A percentile compares a stretch with the other conserved stretches of the same genome.
These are phyloP conservation scores for Aspergillus quadricinctus DNA, from an alignment of 2,329 filamentous ascomycete genomes.

Conservation along the genomic window DNA sequence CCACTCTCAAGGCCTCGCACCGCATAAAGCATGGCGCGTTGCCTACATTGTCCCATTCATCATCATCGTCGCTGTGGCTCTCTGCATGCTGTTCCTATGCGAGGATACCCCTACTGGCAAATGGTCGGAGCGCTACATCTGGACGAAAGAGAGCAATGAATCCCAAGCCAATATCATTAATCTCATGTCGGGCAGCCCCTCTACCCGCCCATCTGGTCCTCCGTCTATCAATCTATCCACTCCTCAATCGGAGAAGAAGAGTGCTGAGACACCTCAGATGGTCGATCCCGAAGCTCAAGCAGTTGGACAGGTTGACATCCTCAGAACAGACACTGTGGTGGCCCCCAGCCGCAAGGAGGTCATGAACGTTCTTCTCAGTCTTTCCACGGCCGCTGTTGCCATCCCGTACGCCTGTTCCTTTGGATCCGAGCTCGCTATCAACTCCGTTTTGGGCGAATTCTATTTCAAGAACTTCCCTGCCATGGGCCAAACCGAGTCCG, in stretches of 20 bases:
- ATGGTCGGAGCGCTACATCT: conserved; percentile 68
- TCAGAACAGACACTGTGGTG: conserved; percentile 56
- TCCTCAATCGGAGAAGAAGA: conserved; percentile 32
- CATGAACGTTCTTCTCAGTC: conserved; percentile 59
- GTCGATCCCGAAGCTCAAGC: conserved; percentile 40
- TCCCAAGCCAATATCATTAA: conserved; percentile 28
- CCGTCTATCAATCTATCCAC: conserved; percentile 20
- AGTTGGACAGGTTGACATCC: conserved; percentile 46
- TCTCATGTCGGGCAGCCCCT: conserved; percentile 19
- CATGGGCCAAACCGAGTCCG: conserved; percentile 52
- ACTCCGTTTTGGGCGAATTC: conserved; percentile 57
- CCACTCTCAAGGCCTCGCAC: conserved; percentile 52
- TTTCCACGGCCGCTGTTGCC: conserved; percentile 50
- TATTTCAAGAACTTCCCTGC: conserved; percentile 53
- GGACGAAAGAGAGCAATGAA: conserved; percentile 43
- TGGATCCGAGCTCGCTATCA: conserved; percentile 57
- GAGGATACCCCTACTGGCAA: conserved; percentile 78
- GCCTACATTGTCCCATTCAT: conserved; percentile 80
- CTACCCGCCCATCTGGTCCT: conserved; percentile 19
- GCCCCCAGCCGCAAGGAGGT: conserved; percentile 61
- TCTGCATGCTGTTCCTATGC: conserved; percentile 68
- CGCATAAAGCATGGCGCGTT: conserved; percentile 75
- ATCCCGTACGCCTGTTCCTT: conserved; percentile 59
- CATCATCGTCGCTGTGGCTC: conserved; percentile 62
- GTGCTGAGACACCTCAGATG: conserved; percentile 19